Evolutionary conservation across 176 grass and related monocot species (phyloP), one percentile per base, ranked within the genome.

Genomic region (Oryza nivara): DNA sequence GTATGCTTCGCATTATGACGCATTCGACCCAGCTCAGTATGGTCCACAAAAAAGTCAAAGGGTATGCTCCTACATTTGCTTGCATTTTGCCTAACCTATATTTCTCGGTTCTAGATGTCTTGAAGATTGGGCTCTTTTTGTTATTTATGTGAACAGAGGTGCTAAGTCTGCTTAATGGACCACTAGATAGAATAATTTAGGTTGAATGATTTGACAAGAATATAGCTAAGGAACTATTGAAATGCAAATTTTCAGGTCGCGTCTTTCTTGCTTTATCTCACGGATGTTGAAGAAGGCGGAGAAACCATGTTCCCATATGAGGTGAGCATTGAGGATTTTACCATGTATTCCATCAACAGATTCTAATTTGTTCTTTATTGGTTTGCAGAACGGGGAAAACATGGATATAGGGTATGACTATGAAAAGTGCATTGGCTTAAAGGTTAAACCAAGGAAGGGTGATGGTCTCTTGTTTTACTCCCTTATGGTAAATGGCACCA

Each of bases 271-370:
- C 92, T 99, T 40, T 99, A 99, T 89, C 86, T 99, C 30, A 89
- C 89, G 43, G 88, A 99, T 70, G 96, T 99, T 1, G 96, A 99
- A 76, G 96, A 92, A 99, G 93, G 96, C 40, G 96, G 96, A 78
- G 96, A 99, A 96, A 99, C 96, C 19, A 99, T 99, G 96, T 99
- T 96, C 85, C 96, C 96, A 73, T 99, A 89, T 51, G 96, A 99
- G 96, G 96, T 94, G 52, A 72, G 68, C 28, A 79, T 7, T 76
- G 65, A 80, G 12, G n/a, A 11, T 28, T 20, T 73, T 43, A 14
- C 11, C 52, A 7, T 68, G 11, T 32, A 34, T 70, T 22, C 77
- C 48, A 11, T 40, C 13, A 66, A 60, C 14, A 43, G n/a, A 69
- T 77, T 84, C 12, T 89, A 77, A 84, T 15, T 12, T 11, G 25